Conservation (phyloP, 768 basidiomycete species). For the Russula virescens region DNA sequence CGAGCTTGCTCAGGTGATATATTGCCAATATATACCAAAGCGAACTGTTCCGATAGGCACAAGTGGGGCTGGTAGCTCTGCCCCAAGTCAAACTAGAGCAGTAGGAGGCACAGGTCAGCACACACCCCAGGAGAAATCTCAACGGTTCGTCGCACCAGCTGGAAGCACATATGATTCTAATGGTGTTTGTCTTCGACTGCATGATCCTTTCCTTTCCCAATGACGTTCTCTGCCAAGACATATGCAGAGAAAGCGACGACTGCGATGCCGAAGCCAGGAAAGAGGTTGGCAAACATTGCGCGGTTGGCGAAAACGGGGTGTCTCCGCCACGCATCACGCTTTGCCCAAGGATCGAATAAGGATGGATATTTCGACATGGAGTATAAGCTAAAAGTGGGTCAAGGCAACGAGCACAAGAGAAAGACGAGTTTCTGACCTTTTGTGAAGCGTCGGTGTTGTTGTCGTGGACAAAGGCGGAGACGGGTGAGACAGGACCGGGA, state of each 20-base stretch:
- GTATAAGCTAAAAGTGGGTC: neutral
- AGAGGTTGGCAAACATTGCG: constrained; percentile 83
- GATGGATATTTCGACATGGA: constrained; percentile 42
- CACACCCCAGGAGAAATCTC: neutral
- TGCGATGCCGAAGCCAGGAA: constrained; percentile 94
- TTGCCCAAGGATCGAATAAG: constrained; percentile 93
- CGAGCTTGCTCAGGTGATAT: neutral
- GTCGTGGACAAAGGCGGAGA: no score
- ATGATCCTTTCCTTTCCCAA: constrained; percentile 31
- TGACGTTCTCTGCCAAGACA: constrained; percentile 70
- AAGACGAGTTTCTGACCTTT: neutral
- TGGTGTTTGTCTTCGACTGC: constrained; percentile 20
- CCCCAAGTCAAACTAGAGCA: neutral
- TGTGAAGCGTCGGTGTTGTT: neutral
- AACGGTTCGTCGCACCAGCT: neutral
- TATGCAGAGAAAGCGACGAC: constrained; percentile 89
- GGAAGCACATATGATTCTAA: neutral
- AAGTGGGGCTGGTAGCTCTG: neutral
- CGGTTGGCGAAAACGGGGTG: constrained; percentile 83
- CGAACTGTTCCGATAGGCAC: neutral
- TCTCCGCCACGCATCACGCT: constrained; percentile 88
- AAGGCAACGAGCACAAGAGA: neutral
- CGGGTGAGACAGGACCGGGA: neutral
- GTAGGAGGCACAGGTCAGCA: neutral
- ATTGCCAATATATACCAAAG: neutral